phyloP scores from a whole-genome alignment of 495 filamentous ascomycete species.

The Gamarada debralockiae region DNA sequence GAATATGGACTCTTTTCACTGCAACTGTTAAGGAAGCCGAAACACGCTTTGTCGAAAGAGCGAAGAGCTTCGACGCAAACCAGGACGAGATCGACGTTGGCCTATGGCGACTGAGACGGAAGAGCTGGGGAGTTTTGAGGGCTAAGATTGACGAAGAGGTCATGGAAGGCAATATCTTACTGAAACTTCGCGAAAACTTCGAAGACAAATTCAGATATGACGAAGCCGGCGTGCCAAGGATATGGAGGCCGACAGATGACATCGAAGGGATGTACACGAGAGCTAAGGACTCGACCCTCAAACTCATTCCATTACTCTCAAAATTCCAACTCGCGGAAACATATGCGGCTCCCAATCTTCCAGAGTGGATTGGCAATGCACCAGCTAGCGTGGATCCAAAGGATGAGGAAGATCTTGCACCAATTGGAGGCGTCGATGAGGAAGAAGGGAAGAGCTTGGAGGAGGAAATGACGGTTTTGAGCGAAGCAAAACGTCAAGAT shows the following conservation, averaged over 20 bases:
- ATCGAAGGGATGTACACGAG: constrained; percentile 92
- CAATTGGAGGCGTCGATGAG: constrained; percentile 88
- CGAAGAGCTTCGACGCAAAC: constrained; percentile 88
- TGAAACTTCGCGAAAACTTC: constrained; percentile 97
- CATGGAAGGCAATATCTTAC: constrained; percentile 91
- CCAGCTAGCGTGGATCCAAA: constrained; percentile 72
- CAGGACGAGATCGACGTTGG: constrained; percentile 90
- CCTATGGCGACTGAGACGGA: constrained; percentile 84
- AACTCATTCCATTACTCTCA: constrained; percentile 82
- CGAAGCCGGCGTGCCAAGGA: constrained; percentile 86
- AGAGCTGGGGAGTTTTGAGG: constrained; percentile 87
- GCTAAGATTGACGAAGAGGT: constrained; percentile 96
- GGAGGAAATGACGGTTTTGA: constrained; percentile 92
- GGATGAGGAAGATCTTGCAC: constrained; percentile 83
- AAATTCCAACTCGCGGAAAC: constrained; percentile 72
- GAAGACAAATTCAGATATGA: constrained; percentile 99
- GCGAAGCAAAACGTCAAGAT: constrained; percentile 83
- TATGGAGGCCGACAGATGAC: constrained; percentile 96
- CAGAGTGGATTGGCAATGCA: constrained; percentile 73
- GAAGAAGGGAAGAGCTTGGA: constrained; percentile 90
- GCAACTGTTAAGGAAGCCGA: constrained; percentile 85
- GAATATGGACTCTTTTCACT: constrained; percentile 85
- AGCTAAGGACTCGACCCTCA: constrained; percentile 85
- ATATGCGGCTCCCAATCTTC: constrained; percentile 70
- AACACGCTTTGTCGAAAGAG: constrained; percentile 76